Conservation (phyloP, 148 eudicot species). For the Cornus kousa region DNA sequence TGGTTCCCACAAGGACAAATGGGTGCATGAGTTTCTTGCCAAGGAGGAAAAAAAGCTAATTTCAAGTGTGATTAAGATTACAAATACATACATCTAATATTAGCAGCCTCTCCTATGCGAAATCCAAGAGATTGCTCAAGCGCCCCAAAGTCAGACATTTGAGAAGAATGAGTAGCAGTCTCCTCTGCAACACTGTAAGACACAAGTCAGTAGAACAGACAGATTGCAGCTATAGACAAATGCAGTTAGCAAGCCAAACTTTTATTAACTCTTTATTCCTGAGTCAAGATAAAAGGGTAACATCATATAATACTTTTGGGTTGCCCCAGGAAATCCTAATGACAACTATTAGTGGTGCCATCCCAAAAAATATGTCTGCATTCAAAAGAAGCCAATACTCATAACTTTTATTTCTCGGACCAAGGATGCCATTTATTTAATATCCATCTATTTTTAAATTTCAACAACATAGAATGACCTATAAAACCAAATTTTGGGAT, state of each 20-base stretch:
- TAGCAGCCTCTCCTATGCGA: slow-evolving; percentile 56
- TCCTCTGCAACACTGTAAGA: slow-evolving; percentile 64
- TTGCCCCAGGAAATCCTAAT: not conserved
- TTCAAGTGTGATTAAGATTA: slow-evolving; percentile 17
- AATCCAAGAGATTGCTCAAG: slow-evolving; percentile 77
- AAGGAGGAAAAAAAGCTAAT: not conserved
- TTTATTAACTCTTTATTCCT: not conserved
- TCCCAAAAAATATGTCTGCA: not conserved
- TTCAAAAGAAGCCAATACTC: not conserved
- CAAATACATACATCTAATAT: slow-evolving; percentile 53
- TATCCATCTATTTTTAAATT: no score
- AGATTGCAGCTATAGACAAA: not conserved
- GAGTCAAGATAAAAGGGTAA: not conserved
- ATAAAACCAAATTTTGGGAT: no score
- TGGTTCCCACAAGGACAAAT: no score
- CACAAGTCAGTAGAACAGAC: slow-evolving; percentile 9
- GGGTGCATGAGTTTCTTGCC: no score
- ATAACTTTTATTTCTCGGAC: not conserved
- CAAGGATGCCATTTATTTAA: not conserved
- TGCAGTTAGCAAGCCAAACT: not conserved
- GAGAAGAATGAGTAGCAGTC: slow-evolving; percentile 39
- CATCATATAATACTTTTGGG: not conserved
- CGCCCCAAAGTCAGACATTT: slow-evolving; percentile 47
- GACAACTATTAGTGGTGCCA: not conserved
- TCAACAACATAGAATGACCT: no score